A percentile compares a stretch with the other conserved stretches of the same genome.
phyloP scores from a whole-genome alignment of 139 green algal genomes.

The Auxenochlorella pyrenoidosa region DNA sequence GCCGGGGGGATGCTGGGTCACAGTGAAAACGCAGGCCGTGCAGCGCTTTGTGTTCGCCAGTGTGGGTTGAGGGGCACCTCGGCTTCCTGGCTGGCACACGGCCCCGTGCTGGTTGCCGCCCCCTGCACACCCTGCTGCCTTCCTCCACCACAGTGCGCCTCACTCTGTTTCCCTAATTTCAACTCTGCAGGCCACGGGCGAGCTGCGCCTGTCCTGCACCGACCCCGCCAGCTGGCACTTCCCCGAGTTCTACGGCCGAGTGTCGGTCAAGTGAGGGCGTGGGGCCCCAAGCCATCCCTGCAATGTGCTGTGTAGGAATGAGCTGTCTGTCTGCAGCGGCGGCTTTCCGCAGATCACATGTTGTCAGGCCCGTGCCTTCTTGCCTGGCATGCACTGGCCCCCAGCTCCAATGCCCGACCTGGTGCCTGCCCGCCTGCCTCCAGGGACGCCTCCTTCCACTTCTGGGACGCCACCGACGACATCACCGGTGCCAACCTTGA shows the following conservation, averaged over 20 bases:
- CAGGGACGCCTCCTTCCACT: conserved; percentile 84
- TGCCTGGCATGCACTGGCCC: neutral
- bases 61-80: too few relatives aligned
- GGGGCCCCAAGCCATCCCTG: too few relatives aligned
- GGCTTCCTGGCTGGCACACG: too few relatives aligned
- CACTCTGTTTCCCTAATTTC: neutral
- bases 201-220: conserved; percentile 70
- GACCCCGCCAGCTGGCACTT: conserved; percentile 78
- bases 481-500: conserved; percentile 81
- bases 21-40: too few relatives aligned
- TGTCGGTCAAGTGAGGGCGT: conserved; percentile 47
- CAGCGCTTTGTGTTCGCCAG: too few relatives aligned
- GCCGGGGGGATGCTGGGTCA: neutral
- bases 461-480: conserved; percentile 95
- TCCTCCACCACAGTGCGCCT: too few relatives aligned
- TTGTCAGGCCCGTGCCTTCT: too few relatives aligned
- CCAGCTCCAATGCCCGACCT: too few relatives aligned
- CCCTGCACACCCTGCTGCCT: too few relatives aligned
- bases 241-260: conserved; percentile 77
- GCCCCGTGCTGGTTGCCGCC: neutral
- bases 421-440: neutral
- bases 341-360: too few relatives aligned
- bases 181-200: conserved; percentile 58
- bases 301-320: too few relatives aligned
- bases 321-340: too few relatives aligned